Base-by-base conservation (phyloP, 1,139 yeast species). In the Pichia sp. region DNA sequence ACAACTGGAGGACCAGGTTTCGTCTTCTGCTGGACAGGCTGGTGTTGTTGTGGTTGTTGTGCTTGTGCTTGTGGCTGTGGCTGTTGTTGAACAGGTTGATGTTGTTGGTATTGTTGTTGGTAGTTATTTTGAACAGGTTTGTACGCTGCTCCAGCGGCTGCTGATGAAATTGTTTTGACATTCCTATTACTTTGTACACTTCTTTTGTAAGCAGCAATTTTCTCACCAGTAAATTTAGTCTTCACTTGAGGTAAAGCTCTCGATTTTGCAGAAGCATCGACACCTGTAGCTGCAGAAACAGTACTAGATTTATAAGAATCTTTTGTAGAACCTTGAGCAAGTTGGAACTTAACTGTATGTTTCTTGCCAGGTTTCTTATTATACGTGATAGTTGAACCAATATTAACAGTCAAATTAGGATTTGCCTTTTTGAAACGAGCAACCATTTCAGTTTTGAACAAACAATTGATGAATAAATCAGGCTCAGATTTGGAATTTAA, bases 231-330 rank as follows among this genome's bases (percentile, higher is more conserved):
- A 30, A 53, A 50, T 35, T 64, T 67, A 31, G 70, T 71, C 53
- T 67, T 70, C 30, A 96, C 96, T 53, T 67, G 69, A 31, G 97
- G 97, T 52, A 84, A 77, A 52, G 80, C 77, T 34, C 79, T 82
- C 35, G 88, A 82, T 21, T 61, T 66, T 20, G 94, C 74, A 47
- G 67, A 74, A 0, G 85, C 79, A 7, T 96, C 88, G 48, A 75
- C 69, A 9, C 99, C 99, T 34, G 75, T 75, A 35, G 78, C 76
- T 12, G 86, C 96, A 30, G 77, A 79, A 23, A 93, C 91, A 0
- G 86, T 77, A 49, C 95, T 86, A 4, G 96, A 85, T 66, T 91
- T 93, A 66, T 93, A 93, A 11, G 66, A 48, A 61, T 91, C 98
- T 35, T 84, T 72, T 9, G 77, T 63, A 28, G 67, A 69, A 9